Evolutionary conservation across 345 rosid species (phyloP).

Genomic region (Acer negundo): DNA sequence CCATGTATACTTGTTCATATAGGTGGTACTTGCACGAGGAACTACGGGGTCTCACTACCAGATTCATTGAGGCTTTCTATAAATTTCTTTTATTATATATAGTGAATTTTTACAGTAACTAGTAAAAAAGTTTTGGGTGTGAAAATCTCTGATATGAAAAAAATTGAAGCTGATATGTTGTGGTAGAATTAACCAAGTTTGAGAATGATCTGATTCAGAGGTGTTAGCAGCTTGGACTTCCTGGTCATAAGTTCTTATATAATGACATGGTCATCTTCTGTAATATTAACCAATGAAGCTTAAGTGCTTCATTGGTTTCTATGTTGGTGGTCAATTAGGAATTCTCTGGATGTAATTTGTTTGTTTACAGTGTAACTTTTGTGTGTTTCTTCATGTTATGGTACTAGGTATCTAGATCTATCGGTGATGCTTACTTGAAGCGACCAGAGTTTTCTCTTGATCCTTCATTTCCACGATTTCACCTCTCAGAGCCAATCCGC

Average conservation of each 20-base stretch:
- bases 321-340: not conserved
- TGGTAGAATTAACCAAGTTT: not conserved
- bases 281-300: too few species aligned
- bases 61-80: not conserved
- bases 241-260: not conserved
- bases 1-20: not conserved
- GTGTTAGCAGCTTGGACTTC: slow-evolving; percentile 4
- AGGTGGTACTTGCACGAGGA: not conserved
- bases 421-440: slow-evolving; percentile 97
- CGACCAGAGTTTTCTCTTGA: slow-evolving; percentile 82
- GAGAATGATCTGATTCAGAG: not conserved
- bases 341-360: not conserved
- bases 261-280: not conserved
- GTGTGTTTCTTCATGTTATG: slow-evolving; percentile 12
- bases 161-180: not conserved
- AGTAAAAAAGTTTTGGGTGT: not conserved
- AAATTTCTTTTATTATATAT: too few species aligned
- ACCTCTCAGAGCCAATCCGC: slow-evolving; percentile 68
- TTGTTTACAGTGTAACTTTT: not conserved
- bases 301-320: not conserved
- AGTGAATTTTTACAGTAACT: not conserved
- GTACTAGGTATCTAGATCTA: slow-evolving; percentile 82
- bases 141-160: not conserved
- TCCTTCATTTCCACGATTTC: slow-evolving; percentile 82
- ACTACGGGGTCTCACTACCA: not conserved